A percentile compares a stretch with the other conserved stretches of the same genome.
Conservation (phyloP, 2,329 filamentous ascomycete genomes). For the Alternaria gansuensis region DNA sequence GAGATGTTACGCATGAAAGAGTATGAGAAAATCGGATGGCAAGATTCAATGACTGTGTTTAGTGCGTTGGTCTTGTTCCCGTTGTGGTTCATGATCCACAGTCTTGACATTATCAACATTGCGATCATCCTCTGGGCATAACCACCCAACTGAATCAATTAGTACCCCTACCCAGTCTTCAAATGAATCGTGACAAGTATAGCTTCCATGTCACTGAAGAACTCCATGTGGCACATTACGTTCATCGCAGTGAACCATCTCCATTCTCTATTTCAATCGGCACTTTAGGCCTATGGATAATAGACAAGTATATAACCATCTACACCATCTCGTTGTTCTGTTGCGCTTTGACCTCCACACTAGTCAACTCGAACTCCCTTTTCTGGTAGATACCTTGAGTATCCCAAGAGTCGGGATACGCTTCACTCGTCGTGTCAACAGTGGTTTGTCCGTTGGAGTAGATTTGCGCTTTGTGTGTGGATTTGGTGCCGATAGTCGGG, state of each 20-base stretch:
- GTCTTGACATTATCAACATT: not conserved
- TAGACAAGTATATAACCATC: not conserved
- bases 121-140: not conserved
- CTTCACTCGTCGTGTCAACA: slow-evolving; percentile 26
- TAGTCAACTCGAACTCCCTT: slow-evolving; percentile 37
- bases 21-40: not conserved
- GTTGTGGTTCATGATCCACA: not conserved
- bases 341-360: slow-evolving; percentile 25
- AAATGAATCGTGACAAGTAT: not conserved
- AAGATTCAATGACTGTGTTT: not conserved
- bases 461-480: slow-evolving; percentile 32
- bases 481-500: slow-evolving; percentile 20
- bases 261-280: slow-evolving; percentile 9
- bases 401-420: slow-evolving; percentile 33
- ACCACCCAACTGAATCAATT: not conserved
- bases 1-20: not conserved
- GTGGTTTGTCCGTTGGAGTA: slow-evolving; percentile 35
- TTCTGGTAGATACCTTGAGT: slow-evolving; percentile 40
- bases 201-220: not conserved
- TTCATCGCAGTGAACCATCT: slow-evolving; percentile 13
- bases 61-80: not conserved
- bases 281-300: not conserved
- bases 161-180: not conserved
- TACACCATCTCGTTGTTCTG: slow-evolving; percentile 16
- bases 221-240: not conserved